A percentile compares a stretch with the other conserved stretches of the same genome.
phyloP scores from a whole-genome alignment of 2,329 filamentous ascomycete genomes.

The Plectosphaerella cucumerina region DNA sequence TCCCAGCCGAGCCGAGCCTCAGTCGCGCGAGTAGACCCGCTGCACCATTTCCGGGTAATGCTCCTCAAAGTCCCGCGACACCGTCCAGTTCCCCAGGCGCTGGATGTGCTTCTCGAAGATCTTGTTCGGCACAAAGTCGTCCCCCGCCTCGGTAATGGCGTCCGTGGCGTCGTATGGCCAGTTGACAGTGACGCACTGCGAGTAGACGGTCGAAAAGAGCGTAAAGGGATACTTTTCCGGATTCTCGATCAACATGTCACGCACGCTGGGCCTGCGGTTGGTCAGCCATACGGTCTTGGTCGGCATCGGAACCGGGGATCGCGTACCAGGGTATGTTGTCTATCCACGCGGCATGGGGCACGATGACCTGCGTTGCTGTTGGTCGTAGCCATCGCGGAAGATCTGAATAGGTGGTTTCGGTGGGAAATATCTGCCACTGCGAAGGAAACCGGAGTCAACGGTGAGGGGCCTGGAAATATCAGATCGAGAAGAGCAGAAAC shows the following conservation, averaged over 20 bases:
- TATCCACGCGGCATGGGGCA: constrained; percentile 3
- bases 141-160: neutral
- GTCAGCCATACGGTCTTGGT: neutral
- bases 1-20: neutral
- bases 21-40: constrained; percentile 1
- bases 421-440: constrained; percentile 1
- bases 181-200: constrained; percentile 2
- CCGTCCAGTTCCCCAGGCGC: neutral
- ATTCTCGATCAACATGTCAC: constrained; percentile 3
- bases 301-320: neutral
- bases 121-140: neutral
- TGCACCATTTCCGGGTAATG: constrained; percentile 1
- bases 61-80: constrained; percentile 1
- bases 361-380: constrained; percentile 2
- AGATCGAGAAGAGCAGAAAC: neutral
- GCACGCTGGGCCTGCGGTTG: neutral
- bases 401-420: neutral
- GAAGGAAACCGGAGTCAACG: neutral
- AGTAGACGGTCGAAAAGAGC: constrained; percentile 3
- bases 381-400: constrained; percentile 3
- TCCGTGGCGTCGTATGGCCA: constrained; percentile 2
- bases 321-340: constrained; percentile 3
- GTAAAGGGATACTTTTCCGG: constrained; percentile 1
- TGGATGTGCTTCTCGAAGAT: constrained; percentile 6
- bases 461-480: neutral